phyloP scores from a whole-genome alignment of 352 stramenopile species.

The Globisporangium polare region DNA sequence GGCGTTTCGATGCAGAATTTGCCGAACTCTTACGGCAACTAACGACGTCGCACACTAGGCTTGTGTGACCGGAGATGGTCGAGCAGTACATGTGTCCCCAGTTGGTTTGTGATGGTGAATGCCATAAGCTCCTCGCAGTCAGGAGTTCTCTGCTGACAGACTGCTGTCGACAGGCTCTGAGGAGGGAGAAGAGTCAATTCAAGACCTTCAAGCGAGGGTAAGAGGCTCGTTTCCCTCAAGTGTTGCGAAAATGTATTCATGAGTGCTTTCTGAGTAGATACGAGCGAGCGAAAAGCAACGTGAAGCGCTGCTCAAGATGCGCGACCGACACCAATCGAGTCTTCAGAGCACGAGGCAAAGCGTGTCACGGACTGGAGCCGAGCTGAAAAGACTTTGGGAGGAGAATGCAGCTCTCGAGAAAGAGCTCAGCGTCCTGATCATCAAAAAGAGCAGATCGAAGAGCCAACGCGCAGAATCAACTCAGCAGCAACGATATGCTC shows the following conservation, averaged over 20 bases:
- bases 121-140: neutral
- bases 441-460: neutral
- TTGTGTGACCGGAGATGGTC: neutral
- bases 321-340: constrained; percentile 2
- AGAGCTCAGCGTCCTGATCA: constrained; percentile 4
- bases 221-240: neutral
- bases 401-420: constrained; percentile 14
- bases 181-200: neutral
- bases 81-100: neutral
- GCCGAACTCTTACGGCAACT: neutral
- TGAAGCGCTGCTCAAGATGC: constrained; percentile 7
- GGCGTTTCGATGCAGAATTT: neutral
- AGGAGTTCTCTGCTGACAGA: neutral
- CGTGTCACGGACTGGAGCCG: neutral
- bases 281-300: constrained; percentile 6
- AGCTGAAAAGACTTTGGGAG: constrained; percentile 9
- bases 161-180: neutral
- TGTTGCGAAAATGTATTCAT: neutral
- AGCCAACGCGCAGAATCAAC: neutral
- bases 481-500: constrained; percentile 10
- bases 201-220: constrained; percentile 4
- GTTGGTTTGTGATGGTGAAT: neutral
- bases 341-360: constrained; percentile 2
- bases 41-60: neutral
- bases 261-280: neutral